phyloP scores from a whole-genome alignment of 2,329 filamentous ascomycete species.

The Fonsecaea pugnacius region DNA sequence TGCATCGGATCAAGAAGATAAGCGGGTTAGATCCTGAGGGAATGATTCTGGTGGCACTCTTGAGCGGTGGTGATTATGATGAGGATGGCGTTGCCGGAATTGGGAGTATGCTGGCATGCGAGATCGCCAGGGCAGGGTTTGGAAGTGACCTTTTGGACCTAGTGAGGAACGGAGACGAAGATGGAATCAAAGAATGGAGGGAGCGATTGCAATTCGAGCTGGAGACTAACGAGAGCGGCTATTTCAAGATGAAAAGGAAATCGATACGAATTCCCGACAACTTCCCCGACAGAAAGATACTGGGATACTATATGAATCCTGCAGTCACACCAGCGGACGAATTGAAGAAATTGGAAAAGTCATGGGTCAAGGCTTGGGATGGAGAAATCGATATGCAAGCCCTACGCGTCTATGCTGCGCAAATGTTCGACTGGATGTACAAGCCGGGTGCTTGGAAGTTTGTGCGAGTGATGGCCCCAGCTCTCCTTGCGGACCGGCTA shows the following conservation, averaged over 20 bases:
- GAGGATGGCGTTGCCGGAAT: constrained; percentile 86
- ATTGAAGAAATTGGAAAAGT: constrained; percentile 57
- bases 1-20: constrained; percentile 59
- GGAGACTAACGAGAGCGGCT: constrained; percentile 77
- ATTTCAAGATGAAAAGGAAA: constrained; percentile 77
- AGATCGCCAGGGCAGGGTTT: constrained; percentile 87
- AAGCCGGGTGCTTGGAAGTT: constrained; percentile 81
- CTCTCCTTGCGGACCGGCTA: constrained; percentile 69
- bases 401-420: constrained; percentile 73
- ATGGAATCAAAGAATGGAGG: constrained; percentile 63
- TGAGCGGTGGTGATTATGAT: constrained; percentile 94
- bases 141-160: constrained; percentile 57
- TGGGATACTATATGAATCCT: constrained; percentile 87
- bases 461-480: constrained; percentile 76
- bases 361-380: constrained; percentile 59
- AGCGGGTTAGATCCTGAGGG: constrained; percentile 79
- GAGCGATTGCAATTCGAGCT: constrained; percentile 74
- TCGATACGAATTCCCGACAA: constrained; percentile 74
- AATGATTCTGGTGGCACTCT: constrained; percentile 90
- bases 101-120: constrained; percentile 83
- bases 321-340: constrained; percentile 70
- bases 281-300: constrained; percentile 78
- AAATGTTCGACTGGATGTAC: constrained; percentile 85
- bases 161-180: constrained; percentile 38
- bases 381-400: constrained; percentile 65